Evolutionary conservation across 371 early-diverging fungal genomes (phyloP).

Genomic region (Mortierella sp.): DNA sequence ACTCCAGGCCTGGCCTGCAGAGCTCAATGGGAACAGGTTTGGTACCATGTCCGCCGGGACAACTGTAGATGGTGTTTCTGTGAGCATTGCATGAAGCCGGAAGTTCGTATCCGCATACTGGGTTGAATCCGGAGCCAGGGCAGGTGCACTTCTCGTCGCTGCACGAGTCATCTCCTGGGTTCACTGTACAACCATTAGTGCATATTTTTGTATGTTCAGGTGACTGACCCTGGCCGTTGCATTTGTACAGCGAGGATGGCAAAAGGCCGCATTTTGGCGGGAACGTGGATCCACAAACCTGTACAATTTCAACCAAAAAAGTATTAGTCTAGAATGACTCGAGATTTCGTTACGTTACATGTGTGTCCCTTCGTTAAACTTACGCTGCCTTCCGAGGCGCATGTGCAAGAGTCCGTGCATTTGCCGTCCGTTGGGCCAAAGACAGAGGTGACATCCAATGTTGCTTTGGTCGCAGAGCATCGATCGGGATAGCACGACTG

Average conservation of each 20-base stretch:
- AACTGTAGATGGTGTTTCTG: constrained; percentile 12
- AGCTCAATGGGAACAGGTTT: constrained; percentile 1
- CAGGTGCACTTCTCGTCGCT: constrained; percentile 8
- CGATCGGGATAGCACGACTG: background rate
- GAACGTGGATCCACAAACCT: constrained; percentile 8
- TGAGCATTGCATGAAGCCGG: constrained; percentile 7
- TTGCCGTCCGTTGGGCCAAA: background rate
- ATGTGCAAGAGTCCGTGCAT: constrained; percentile 9
- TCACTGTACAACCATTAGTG: too few species aligned
- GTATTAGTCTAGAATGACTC: too few species aligned
- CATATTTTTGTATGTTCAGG: too few species aligned
- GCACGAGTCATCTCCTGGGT: background rate
- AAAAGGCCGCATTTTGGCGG: background rate
- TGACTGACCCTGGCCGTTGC: background rate
- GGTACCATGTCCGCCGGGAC: constrained; percentile 7
- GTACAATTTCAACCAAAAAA: too few species aligned
- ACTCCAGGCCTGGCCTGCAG: constrained; percentile 11
- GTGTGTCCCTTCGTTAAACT: too few species aligned
- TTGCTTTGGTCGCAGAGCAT: background rate
- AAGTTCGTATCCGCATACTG: constrained; percentile 15
- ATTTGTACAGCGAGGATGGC: background rate
- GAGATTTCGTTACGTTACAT: too few species aligned
- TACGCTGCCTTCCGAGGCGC: constrained; percentile 1
- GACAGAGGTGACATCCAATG: background rate
- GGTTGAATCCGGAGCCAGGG: background rate